These are phyloP conservation scores for Aspergillus sclerotialis DNA, from an alignment of 2,329 filamentous ascomycete species.

Conservation along the genomic window DNA sequence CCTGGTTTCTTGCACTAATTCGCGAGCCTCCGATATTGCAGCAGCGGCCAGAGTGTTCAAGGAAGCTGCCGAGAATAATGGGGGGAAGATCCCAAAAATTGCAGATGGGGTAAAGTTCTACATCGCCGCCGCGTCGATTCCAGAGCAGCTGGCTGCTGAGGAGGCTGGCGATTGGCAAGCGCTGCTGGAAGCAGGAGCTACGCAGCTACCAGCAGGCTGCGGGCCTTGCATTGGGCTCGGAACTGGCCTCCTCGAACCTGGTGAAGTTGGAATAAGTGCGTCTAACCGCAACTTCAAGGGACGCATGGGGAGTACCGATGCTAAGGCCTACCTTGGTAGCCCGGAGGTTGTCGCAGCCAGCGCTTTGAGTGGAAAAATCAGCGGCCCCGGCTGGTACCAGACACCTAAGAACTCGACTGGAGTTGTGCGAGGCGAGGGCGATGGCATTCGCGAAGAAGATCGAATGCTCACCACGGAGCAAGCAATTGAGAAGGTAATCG, in stretches of 20 bases:
- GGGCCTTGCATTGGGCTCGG: slow-evolving; percentile 83
- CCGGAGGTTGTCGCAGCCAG: slow-evolving; percentile 91
- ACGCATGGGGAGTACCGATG: slow-evolving; percentile 73
- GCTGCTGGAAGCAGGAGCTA: slow-evolving; percentile 72
- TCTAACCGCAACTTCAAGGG: slow-evolving; percentile 89
- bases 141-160: slow-evolving; percentile 72
- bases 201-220: slow-evolving; percentile 64
- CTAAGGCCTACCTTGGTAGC: slow-evolving; percentile 78
- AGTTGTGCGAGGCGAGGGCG: slow-evolving; percentile 62
- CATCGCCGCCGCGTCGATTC: slow-evolving; percentile 74
- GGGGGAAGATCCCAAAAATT: slow-evolving; percentile 61
- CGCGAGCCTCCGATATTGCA: slow-evolving; percentile 69
- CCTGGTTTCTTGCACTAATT: slow-evolving; percentile 86
- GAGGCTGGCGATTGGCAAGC: slow-evolving; percentile 78
- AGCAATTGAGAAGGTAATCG: slow-evolving; percentile 64
- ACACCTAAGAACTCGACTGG: slow-evolving; percentile 59
- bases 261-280: slow-evolving; percentile 80
- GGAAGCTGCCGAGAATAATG: slow-evolving; percentile 58
- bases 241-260: slow-evolving; percentile 68
- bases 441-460: slow-evolving; percentile 57
- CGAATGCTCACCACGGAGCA: slow-evolving; percentile 61
- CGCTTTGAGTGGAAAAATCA: slow-evolving; percentile 53
- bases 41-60: slow-evolving; percentile 80
- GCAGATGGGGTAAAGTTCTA: slow-evolving; percentile 75
- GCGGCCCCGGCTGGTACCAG: slow-evolving; percentile 70